Evolutionary conservation across 2,329 filamentous ascomycete species (phyloP).

Genomic region (Sclerotinia glacialis): DNA sequence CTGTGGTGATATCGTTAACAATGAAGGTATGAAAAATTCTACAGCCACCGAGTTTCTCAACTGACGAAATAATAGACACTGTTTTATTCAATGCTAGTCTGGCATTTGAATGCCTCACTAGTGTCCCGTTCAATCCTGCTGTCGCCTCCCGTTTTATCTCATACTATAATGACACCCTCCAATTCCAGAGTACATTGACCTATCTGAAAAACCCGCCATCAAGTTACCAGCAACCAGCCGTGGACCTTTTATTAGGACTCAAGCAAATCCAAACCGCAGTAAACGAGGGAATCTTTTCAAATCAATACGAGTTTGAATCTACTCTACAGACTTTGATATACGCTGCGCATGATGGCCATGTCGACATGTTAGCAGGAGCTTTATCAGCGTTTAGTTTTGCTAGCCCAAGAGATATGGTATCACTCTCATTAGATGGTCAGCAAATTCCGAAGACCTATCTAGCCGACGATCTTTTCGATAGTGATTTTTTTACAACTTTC

Average conservation of each 20-base stretch:
- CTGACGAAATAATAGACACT: slow-evolving; percentile 20
- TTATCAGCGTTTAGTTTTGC: slow-evolving; percentile 51
- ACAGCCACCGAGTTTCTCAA: background rate
- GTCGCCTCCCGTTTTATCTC: slow-evolving; percentile 45
- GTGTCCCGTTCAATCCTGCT: slow-evolving; percentile 46
- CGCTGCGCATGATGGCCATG: slow-evolving; percentile 61
- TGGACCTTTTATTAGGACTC: slow-evolving; percentile 48
- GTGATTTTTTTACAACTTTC: slow-evolving; percentile 20
- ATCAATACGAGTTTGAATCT: slow-evolving; percentile 55
- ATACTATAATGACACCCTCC: slow-evolving; percentile 46
- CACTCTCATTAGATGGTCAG: slow-evolving; percentile 56
- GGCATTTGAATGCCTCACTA: slow-evolving; percentile 45
- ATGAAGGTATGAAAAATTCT: slow-evolving; percentile 7
- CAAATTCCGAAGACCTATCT: slow-evolving; percentile 40
- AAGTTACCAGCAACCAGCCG: slow-evolving; percentile 47
- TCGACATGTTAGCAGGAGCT: slow-evolving; percentile 51
- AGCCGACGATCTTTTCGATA: slow-evolving; percentile 40
- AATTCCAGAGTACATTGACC: slow-evolving; percentile 34
- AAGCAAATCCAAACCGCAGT: slow-evolving; percentile 45
- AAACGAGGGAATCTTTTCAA: slow-evolving; percentile 44
- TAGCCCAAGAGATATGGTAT: slow-evolving; percentile 51
- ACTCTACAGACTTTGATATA: slow-evolving; percentile 51
- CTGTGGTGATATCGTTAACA: slow-evolving; percentile 28
- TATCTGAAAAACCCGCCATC: slow-evolving; percentile 50
- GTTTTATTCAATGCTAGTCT: slow-evolving; percentile 27